phyloP scores from a whole-genome alignment of 305 asterid genomes.

The Caryopteris hybrid region DNA sequence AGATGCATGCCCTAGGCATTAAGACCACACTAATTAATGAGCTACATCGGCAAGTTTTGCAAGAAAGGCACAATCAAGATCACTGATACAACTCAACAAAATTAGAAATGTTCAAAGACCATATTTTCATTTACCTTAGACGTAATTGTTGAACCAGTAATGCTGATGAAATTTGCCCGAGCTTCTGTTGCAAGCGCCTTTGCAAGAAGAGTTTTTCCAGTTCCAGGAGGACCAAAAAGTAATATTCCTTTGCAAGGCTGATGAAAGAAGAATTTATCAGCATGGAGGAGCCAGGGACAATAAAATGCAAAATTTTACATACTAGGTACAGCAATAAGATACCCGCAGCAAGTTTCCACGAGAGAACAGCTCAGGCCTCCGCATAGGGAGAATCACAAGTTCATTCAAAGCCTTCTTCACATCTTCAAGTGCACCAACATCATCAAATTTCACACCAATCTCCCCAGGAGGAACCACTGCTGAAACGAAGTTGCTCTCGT shows the following conservation, averaged over 20 bases:
- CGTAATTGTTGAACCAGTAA: constrained; percentile 95
- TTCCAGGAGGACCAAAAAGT: constrained; percentile 98
- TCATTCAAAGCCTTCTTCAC: constrained; percentile 88
- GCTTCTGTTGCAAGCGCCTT: constrained; percentile 99
- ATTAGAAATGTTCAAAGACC: neutral
- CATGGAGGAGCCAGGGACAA: constrained; percentile 5
- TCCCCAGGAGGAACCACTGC: constrained; percentile 97
- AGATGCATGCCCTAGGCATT: neutral
- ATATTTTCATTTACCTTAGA: constrained; percentile 60
- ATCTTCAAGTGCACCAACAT: constrained; percentile 98
- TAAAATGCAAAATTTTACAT: neutral
- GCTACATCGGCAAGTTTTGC: neutral
- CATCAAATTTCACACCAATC: constrained; percentile 92
- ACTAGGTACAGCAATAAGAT: constrained; percentile 17
- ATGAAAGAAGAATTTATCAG: constrained; percentile 13
- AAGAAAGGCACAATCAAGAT: neutral
- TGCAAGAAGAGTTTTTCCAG: constrained; percentile 97
- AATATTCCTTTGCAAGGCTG: constrained; percentile 99
- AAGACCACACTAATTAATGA: neutral
- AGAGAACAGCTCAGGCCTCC: constrained; percentile 97
- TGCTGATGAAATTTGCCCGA: constrained; percentile 93
- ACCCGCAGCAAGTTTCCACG: constrained; percentile 95
- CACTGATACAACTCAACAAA: neutral
- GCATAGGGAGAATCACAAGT: constrained; percentile 96
- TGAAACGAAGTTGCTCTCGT: constrained; percentile 90